phyloP scores from a whole-genome alignment of 1,284 basidiomycete species.

The Pseudozyma pruni region DNA sequence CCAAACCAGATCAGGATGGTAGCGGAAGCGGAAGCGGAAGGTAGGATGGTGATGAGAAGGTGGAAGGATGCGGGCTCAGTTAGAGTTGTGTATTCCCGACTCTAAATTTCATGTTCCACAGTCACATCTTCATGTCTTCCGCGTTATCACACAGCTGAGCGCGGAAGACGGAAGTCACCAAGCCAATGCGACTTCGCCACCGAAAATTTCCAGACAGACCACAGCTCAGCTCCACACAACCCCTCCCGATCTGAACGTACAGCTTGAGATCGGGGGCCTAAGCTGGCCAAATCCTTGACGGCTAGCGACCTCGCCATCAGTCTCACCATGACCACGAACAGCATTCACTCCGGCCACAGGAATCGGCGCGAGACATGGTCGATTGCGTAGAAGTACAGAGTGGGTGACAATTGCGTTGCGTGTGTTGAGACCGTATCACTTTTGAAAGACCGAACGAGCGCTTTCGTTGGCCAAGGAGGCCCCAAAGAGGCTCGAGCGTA shows the following conservation, averaged over 20 bases:
- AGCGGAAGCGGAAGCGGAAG: slow-evolving; percentile 6
- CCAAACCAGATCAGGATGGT: too few relatives aligned
- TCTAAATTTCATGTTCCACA: too few relatives aligned
- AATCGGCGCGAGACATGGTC: not conserved
- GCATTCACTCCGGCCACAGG: too few relatives aligned
- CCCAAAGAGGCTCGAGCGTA: slow-evolving; percentile 37
- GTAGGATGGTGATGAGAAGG: not conserved
- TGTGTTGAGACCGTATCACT: not conserved
- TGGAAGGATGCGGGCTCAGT: too few relatives aligned
- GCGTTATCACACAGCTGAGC: not conserved
- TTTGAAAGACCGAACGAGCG: slow-evolving; percentile 44
- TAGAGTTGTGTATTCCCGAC: too few relatives aligned
- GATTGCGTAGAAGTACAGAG: slow-evolving; percentile 4
- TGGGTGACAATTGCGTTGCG: not conserved
- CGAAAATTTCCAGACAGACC: not conserved
- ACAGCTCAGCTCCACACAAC: not conserved
- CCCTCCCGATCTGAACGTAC: not conserved
- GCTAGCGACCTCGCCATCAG: too few relatives aligned
- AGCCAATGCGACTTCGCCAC: slow-evolving; percentile 2
- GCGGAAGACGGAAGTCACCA: slow-evolving; percentile 23
- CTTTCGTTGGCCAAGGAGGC: slow-evolving; percentile 30
- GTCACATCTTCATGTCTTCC: too few relatives aligned
- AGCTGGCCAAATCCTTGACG: too few relatives aligned
- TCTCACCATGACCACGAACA: too few relatives aligned
- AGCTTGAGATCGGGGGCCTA: too few relatives aligned